These are phyloP conservation scores for Arabis alpina DNA, from an alignment of 345 rosid species.

Conservation along the genomic window DNA sequence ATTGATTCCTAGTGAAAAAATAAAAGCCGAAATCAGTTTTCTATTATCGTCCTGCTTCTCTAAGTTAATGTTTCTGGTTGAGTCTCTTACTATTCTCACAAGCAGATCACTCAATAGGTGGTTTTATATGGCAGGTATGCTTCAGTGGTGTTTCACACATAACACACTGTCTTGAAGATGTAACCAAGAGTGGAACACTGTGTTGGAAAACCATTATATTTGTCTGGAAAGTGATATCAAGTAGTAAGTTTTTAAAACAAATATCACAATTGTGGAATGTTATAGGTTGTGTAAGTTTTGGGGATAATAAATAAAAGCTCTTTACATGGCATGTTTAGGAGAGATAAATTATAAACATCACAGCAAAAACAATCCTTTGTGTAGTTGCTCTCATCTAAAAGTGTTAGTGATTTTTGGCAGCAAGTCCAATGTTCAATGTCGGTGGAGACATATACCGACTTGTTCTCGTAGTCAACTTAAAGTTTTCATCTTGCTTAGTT, in stretches of 20 bases:
- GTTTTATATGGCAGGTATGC: constrained; percentile 28
- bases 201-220: neutral
- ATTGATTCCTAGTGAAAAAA: neutral
- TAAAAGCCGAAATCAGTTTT: neutral
- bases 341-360: neutral
- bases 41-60: neutral
- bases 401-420: no score
- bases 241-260: constrained; percentile 16
- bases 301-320: neutral
- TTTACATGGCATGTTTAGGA: neutral
- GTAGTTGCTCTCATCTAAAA: neutral
- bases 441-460: constrained; percentile 6
- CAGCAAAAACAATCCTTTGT: neutral
- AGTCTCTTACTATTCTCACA: constrained; percentile 1
- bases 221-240: neutral
- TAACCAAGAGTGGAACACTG: constrained; percentile 18
- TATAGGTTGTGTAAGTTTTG: constrained; percentile 18
- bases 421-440: neutral
- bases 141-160: constrained; percentile 16
- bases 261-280: neutral
- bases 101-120: neutral
- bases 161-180: constrained; percentile 23
- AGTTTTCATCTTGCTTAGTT: neutral
- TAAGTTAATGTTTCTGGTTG: constrained; percentile 6
- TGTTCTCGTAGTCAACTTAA: neutral